Evolutionary conservation across 352 stramenopile genomes (phyloP), one percentile per base, ranked within the genome.

Genomic region (Pelagophyceae sp.): DNA sequence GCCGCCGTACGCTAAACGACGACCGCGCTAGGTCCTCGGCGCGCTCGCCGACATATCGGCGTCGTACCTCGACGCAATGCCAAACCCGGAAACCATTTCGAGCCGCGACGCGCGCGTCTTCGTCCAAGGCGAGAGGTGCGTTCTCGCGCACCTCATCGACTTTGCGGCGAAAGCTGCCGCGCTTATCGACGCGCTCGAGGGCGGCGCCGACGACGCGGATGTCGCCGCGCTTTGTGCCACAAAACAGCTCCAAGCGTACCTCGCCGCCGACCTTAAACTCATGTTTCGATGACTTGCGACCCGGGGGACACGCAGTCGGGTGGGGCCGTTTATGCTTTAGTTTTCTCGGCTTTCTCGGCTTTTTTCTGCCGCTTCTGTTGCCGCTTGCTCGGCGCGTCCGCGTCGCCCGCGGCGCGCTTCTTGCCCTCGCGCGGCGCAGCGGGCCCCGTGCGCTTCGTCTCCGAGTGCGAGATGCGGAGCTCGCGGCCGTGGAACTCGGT

Each of bases 401-500:
- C 11, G 45, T 11, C 45, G 45, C 11, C 11, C 11, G 23, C 11
- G 45, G 45, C 45, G 45, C 61, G 29, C 61, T 71, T 71, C 61
- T 71, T 71, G n/a, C 3, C 61, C n/a, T n/a, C n/a, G n/a, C n/a
- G n/a, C n/a, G n/a, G n/a, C n/a, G n/a, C n/a, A n/a, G n/a, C n/a
- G n/a, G n/a, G n/a, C n/a, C n/a, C n/a, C n/a, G n/a, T n/a, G n/a
- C n/a, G n/a, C n/a, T n/a, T n/a, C 61, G 61, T 71, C 61, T 71
- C 61, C 15, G 15, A 38, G 61, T 71, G 61, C 3, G 29, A 40
- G 29, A 81, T 71, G 72, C 77, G 77, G 2, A 81, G 60, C 2
- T 63, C 37, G 19, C 77, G 72, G 64, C 72, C 77, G 58, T 74
- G 38, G n/a, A 58, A 81, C 61, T 54, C 27, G 2, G 38, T 40